A percentile compares a stretch with the other conserved stretches of the same genome.
phyloP scores from a whole-genome alignment of 805 yeast genomes.

The Wickerhamomyces xylosicus region DNA sequence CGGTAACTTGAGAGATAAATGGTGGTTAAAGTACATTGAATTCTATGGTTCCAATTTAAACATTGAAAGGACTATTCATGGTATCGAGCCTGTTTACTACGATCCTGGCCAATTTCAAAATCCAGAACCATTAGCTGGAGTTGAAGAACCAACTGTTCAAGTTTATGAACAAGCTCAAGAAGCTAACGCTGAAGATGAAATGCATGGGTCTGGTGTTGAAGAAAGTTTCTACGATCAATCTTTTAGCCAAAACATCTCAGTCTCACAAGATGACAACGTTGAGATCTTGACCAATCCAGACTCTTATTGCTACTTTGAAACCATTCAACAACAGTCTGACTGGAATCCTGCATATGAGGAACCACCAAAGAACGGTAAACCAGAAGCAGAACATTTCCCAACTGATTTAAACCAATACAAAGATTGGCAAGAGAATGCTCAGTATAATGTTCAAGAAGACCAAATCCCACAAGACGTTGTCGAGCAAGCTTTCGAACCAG shows the following conservation, averaged over 20 bases:
- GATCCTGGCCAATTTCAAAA: background rate
- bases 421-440: conserved; percentile 11
- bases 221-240: background rate
- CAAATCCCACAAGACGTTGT: too few relatives aligned
- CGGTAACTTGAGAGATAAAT: conserved; percentile 10
- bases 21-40: conserved; percentile 18
- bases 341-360: conserved; percentile 37
- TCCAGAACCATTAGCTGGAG: background rate
- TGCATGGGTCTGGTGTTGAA: background rate
- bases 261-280: background rate
- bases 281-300: conserved; percentile 9
- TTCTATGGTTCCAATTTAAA: conserved; percentile 11
- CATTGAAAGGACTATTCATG: conserved; percentile 13
- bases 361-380: conserved; percentile 27
- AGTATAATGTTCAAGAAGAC: background rate
- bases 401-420: conserved; percentile 8
- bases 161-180: background rate
- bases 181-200: background rate
- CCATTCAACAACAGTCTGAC: conserved; percentile 7
- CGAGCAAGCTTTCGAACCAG: background rate
- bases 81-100: conserved; percentile 16
- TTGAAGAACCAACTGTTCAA: background rate
- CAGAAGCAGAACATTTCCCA: conserved; percentile 19
- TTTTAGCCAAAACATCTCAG: background rate
- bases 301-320: conserved; percentile 13